phyloP scores from a whole-genome alignment of 192 early-diverging fungal species.

The Powellomyces hirtus region DNA sequence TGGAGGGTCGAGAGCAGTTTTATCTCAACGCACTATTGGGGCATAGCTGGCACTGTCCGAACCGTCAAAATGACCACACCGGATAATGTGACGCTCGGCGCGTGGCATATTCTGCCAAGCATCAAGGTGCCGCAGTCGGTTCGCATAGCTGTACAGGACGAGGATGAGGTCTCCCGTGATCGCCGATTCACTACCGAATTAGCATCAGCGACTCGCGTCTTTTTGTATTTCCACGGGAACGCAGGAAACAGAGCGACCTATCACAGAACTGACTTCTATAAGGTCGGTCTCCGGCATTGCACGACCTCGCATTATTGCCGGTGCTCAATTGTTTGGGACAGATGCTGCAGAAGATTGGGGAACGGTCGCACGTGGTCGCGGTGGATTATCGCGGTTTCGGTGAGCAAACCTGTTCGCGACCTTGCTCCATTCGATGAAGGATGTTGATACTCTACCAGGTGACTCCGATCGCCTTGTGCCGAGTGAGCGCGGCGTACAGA shows the following conservation, averaged over 20 bases:
- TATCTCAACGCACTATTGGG: neutral
- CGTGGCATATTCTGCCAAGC: slow-evolving; percentile 52
- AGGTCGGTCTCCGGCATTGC: too few species aligned
- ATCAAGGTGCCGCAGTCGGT: slow-evolving; percentile 6
- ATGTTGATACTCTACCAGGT: too few species aligned
- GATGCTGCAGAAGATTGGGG: slow-evolving; percentile 19
- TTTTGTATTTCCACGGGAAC: slow-evolving; percentile 57
- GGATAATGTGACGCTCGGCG: slow-evolving; percentile 31
- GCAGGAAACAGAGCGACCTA: slow-evolving; percentile 44
- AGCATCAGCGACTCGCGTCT: slow-evolving; percentile 32
- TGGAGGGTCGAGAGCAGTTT: neutral
- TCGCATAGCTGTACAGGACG: slow-evolving; percentile 5
- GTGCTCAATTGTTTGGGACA: too few species aligned
- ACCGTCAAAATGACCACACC: slow-evolving; percentile 34
- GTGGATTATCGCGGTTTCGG: slow-evolving; percentile 56
- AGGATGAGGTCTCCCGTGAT: neutral
- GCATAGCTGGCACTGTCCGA: slow-evolving; percentile 13
- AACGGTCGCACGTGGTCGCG: slow-evolving; percentile 43
- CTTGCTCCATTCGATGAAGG: too few species aligned
- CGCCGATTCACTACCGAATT: slow-evolving; percentile 25
- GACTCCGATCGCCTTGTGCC: slow-evolving; percentile 43
- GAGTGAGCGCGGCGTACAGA: slow-evolving; percentile 34
- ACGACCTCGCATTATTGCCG: too few species aligned
- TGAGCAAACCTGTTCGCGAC: too few species aligned
- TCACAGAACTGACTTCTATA: slow-evolving; percentile 37